phyloP scores from a whole-genome alignment of 345 rosid genomes.

The Brassica juncea region DNA sequence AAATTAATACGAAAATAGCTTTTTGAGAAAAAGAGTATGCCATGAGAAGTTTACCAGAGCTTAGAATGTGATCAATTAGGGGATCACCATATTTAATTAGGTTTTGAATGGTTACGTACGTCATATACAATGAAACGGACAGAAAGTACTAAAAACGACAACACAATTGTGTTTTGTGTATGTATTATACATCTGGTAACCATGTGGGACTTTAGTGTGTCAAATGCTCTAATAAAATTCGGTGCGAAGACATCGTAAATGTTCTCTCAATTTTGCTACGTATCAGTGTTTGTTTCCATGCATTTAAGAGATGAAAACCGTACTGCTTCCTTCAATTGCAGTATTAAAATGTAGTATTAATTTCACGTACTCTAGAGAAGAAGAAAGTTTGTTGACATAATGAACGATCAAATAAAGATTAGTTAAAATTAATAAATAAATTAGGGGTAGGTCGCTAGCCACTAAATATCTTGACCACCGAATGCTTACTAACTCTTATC shows the following conservation, averaged over 20 bases:
- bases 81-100: not conserved
- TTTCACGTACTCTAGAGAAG: not conserved
- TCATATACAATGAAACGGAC: not conserved
- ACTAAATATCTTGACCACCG: not conserved
- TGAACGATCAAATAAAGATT: not conserved
- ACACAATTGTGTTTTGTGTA: not conserved
- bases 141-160: not conserved
- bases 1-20: not conserved
- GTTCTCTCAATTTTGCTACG: not conserved
- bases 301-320: not conserved
- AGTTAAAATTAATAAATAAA: not conserved
- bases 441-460: too few species aligned
- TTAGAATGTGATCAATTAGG: not conserved
- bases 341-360: not conserved
- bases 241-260: not conserved
- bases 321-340: not conserved
- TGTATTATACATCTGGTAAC: not conserved
- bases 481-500: not conserved
- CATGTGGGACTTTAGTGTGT: not conserved
- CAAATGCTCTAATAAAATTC: not conserved
- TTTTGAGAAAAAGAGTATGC: not conserved
- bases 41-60: not conserved
- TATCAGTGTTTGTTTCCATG: conserved; percentile 9
- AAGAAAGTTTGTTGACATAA: conserved; percentile 29
- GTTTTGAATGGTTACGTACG: not conserved